These are phyloP conservation scores for Colletotrichum camelliae DNA, from an alignment of 2,329 filamentous ascomycete genomes.

Conservation along the genomic window DNA sequence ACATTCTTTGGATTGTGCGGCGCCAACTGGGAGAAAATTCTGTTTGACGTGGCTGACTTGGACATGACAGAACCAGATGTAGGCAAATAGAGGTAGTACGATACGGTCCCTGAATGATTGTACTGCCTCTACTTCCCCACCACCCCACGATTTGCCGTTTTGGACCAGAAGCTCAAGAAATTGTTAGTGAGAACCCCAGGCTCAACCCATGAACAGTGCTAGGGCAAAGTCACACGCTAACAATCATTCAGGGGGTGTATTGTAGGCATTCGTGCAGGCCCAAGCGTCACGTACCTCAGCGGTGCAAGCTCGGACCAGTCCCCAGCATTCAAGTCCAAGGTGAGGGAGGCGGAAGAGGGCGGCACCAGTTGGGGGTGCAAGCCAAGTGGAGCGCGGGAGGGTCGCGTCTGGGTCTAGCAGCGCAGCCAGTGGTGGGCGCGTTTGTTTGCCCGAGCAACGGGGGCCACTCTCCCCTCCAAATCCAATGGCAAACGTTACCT, in stretches of 20 bases:
- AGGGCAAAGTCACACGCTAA: too few relatives aligned
- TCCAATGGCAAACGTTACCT: not conserved
- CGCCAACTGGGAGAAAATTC: too few relatives aligned
- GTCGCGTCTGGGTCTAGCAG: conserved; percentile 1
- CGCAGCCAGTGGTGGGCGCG: not conserved
- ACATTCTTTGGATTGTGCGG: too few relatives aligned
- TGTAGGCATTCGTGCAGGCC: too few relatives aligned
- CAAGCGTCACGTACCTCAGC: not conserved
- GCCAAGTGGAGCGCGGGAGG: conserved; percentile 2
- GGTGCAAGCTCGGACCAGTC: not conserved
- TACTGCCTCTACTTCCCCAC: too few relatives aligned
- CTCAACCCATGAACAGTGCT: too few relatives aligned
- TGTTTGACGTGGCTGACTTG: not conserved
- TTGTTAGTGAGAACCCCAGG: too few relatives aligned
- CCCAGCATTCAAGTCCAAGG: not conserved
- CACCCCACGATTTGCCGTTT: too few relatives aligned
- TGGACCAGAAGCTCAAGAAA: too few relatives aligned
- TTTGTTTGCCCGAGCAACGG: conserved; percentile 22
- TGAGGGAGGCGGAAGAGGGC: not conserved
- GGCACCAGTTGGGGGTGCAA: not conserved
- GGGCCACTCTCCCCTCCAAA: not conserved
- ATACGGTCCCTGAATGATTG: too few relatives aligned
- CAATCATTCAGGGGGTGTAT: too few relatives aligned
- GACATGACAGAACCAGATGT: not conserved
- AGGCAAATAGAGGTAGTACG: too few relatives aligned